Evolutionary conservation across 208 protist species (phyloP).

Genomic region (Trypanosomatidae sp.): DNA sequence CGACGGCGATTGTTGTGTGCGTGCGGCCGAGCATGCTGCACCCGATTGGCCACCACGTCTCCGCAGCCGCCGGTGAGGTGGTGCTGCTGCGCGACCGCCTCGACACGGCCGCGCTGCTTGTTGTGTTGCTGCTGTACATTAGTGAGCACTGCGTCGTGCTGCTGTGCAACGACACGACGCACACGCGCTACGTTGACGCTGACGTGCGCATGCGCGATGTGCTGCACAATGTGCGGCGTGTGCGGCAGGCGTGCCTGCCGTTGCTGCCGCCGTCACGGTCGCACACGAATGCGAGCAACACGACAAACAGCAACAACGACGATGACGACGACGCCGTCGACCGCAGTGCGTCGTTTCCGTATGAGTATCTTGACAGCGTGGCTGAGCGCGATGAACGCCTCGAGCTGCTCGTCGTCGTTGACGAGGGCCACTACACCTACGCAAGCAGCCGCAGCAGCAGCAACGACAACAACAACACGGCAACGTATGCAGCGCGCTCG

Average conservation of each 20-base stretch:
- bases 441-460: conserved; percentile 1
- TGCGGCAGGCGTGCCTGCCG: not conserved
- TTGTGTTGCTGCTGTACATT: conserved; percentile 74
- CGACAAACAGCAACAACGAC: not conserved
- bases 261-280: too few relatives aligned
- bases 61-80: conserved; percentile 4
- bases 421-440: conserved; percentile 63
- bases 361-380: conserved; percentile 50
- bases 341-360: conserved; percentile 54
- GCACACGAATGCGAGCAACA: conserved; percentile 1
- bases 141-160: conserved; percentile 76
- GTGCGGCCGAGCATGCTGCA: conserved; percentile 13
- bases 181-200: not conserved
- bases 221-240: not conserved
- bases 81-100: conserved; percentile 33
- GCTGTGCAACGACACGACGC: conserved; percentile 14
- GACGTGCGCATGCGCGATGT: not conserved
- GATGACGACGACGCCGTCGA: not conserved
- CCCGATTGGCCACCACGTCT: conserved; percentile 9
- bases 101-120: conserved; percentile 67
- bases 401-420: conserved; percentile 60
- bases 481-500: conserved; percentile 9
- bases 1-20: conserved; percentile 74
- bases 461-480: conserved; percentile 20
- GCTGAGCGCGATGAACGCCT: conserved; percentile 28